Base-by-base conservation (phyloP, 805 yeast genomes). In the Scheffersomyces spartinae region DNA sequence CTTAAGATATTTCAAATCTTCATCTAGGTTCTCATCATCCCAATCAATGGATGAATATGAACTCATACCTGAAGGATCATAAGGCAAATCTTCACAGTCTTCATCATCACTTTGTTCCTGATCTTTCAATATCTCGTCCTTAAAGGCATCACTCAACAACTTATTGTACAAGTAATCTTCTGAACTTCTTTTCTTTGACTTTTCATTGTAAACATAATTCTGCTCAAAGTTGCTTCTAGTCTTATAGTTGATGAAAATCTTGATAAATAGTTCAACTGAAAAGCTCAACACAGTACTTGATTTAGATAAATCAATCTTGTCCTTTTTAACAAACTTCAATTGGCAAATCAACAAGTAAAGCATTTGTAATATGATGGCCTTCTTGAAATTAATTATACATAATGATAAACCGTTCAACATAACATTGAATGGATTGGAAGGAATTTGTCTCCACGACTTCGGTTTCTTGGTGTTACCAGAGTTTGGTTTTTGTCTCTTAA, bases 1-100 rank as follows among this genome's bases (percentile, higher is more conserved):
- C 27, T 57, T 59, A 30, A 60, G 40, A 28, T 55, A 60, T 31
- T 60, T 60, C 42, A 60, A 50, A 34, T 60, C 67, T 35, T 60
- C 67, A 33, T 60, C 65, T 62, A 60, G 47, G 13, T 56, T 58
- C 33, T 59, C 65, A 30, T 60, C 65, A 31, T 60, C 67, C 67
- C 67, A 60, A 36, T 60, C 67, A 5, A 59, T 57, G n/a, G n/a
- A n/a, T n/a, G n/a, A n/a, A n/a, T n/a, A n/a, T n/a, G n/a, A n/a
- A n/a, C n/a, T n/a, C n/a, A n/a, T n/a, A n/a, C n/a, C n/a, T n/a
- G n/a, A n/a, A n/a, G n/a, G n/a, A n/a, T n/a, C n/a, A n/a, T n/a
- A n/a, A n/a, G n/a, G n/a, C n/a, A n/a, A 54, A 7, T 45, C 53
- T 17, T 43, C 46, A 5, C 51, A 53, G 9, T 45, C 50, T 14